These are phyloP conservation scores for Aquilaria agallochum DNA, from an alignment of 441 rosid species.

Conservation along the genomic window DNA sequence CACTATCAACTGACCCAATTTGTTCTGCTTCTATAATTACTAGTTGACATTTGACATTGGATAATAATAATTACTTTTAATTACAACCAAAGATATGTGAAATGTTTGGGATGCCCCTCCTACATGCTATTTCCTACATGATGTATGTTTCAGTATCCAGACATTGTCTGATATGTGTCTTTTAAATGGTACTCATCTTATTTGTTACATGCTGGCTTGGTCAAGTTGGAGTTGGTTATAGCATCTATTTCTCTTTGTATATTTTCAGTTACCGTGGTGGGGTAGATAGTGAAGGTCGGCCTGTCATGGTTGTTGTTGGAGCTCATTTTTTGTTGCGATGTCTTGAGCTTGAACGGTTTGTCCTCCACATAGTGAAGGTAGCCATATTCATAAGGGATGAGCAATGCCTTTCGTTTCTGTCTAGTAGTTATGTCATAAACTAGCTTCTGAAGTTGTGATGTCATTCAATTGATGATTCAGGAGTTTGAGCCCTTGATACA, in stretches of 20 bases:
- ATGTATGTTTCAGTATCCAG: no score
- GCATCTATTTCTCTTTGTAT: slow-evolving; percentile 18
- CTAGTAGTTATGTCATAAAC: not conserved
- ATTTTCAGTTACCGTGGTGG: slow-evolving; percentile 91
- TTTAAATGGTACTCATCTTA: slow-evolving; percentile 6
- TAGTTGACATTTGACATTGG: no score
- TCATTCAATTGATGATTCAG: slow-evolving; percentile 36
- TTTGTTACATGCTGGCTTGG: slow-evolving; percentile 5
- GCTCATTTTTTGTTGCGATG: slow-evolving; percentile 97
- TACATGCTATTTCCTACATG: no score
- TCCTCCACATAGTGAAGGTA: slow-evolving; percentile 85
- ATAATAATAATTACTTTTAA: no score
- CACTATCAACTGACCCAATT: no score
- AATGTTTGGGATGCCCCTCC: no score
- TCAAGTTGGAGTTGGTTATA: slow-evolving; percentile 11
- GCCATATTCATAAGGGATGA: not conserved
- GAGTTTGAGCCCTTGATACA: slow-evolving; percentile 96
- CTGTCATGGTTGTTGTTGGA: slow-evolving; percentile 98
- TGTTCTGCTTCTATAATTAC: no score
- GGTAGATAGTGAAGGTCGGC: slow-evolving; percentile 92
- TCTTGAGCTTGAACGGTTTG: slow-evolving; percentile 90
- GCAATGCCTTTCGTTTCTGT: no score
- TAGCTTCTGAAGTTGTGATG: slow-evolving; percentile 13
- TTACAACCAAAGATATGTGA: no score
- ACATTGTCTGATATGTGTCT: not conserved